Conservation (phyloP, 805 yeast species). For the Candida krabiensis region DNA sequence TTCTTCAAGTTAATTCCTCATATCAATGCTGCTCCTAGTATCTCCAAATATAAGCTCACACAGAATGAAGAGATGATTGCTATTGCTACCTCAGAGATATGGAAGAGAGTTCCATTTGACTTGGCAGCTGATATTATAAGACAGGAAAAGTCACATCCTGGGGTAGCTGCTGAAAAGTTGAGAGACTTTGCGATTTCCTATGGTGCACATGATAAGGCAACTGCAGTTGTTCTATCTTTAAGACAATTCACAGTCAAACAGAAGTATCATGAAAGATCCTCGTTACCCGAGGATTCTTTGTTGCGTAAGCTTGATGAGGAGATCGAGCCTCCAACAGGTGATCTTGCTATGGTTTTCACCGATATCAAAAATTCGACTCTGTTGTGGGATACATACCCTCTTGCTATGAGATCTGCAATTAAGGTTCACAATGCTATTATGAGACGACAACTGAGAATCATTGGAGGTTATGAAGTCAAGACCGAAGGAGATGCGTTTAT, state of each 20-base stretch:
- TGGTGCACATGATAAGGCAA: slow-evolving; percentile 77
- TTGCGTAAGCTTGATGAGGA: slow-evolving; percentile 85
- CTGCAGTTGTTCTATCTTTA: slow-evolving; percentile 77
- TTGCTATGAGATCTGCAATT: slow-evolving; percentile 95
- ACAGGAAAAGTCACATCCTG: slow-evolving; percentile 77
- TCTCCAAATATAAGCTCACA: slow-evolving; percentile 57
- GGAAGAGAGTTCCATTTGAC: slow-evolving; percentile 83
- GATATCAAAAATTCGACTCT: slow-evolving; percentile 94
- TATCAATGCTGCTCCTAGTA: slow-evolving; percentile 84
- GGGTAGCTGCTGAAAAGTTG: slow-evolving; percentile 87
- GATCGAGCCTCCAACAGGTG: slow-evolving; percentile 92
- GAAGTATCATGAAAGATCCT: slow-evolving; percentile 40
- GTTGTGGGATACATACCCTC: slow-evolving; percentile 90
- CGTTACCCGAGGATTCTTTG: slow-evolving; percentile 67
- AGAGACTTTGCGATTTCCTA: slow-evolving; percentile 94
- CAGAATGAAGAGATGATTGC: slow-evolving; percentile 82
- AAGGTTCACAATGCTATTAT: slow-evolving; percentile 90
- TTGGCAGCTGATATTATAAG: slow-evolving; percentile 89
- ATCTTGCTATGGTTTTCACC: slow-evolving; percentile 92
- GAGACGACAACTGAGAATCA: slow-evolving; percentile 89
- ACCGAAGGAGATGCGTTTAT: slow-evolving; percentile 99
- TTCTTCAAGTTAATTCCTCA: slow-evolving; percentile 84
- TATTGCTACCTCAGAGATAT: slow-evolving; percentile 77
- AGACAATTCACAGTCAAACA: slow-evolving; percentile 47
- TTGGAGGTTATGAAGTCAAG: slow-evolving; percentile 97